Conservation (phyloP, 768 basidiomycete genomes). For the Tylopilus rubrobrunneus region DNA sequence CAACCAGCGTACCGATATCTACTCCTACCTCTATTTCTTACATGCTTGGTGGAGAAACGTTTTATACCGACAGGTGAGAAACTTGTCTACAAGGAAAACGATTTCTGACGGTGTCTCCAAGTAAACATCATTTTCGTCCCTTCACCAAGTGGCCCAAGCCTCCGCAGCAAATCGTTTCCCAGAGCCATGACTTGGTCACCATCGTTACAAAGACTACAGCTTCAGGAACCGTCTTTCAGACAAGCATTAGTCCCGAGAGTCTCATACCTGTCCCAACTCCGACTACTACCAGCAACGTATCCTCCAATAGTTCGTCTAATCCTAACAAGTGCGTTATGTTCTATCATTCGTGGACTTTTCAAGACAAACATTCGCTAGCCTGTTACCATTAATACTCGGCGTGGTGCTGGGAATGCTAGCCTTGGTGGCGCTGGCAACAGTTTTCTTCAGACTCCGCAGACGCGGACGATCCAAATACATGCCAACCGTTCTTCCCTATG, state of each 20-base stretch:
- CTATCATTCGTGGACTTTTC: not conserved
- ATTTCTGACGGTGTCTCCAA: not conserved
- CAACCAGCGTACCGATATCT: not conserved
- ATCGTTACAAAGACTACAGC: not conserved
- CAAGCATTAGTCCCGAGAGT: not conserved
- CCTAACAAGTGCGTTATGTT: slow-evolving; percentile 9
- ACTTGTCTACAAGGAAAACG: not conserved
- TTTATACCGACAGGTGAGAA: slow-evolving; percentile 9
- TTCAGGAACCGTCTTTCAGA: not conserved
- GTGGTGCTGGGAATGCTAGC: slow-evolving; percentile 4
- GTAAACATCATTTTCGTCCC: not conserved
- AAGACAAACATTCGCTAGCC: slow-evolving; percentile 7
- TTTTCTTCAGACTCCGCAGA: slow-evolving; percentile 3
- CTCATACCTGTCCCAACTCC: slow-evolving; percentile 5
- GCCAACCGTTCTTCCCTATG: not conserved
- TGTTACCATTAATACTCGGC: slow-evolving; percentile 11
- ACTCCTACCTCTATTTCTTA: not conserved
- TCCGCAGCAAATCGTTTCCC: slow-evolving; percentile 1
- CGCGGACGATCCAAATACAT: not conserved
- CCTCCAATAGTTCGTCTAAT: not conserved
- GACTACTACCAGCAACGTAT: not conserved
- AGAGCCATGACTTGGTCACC: not conserved
- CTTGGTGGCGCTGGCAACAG: slow-evolving; percentile 4
- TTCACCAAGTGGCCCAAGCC: not conserved
- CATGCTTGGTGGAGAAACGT: not conserved